Evolutionary conservation across 352 stramenopile genomes (phyloP).

Genomic region (Pythium brachiatum): DNA sequence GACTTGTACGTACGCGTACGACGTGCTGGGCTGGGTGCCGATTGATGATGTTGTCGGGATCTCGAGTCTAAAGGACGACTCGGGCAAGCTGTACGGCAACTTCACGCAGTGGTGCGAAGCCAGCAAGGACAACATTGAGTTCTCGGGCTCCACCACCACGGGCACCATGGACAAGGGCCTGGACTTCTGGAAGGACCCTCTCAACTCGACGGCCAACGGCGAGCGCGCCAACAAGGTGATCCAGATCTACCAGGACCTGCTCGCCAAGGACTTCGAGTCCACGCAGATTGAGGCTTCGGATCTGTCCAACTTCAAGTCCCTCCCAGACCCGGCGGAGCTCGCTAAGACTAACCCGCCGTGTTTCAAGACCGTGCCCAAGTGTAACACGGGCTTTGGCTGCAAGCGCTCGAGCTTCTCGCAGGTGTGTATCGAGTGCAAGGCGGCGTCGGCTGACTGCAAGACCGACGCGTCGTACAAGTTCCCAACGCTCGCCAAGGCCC

Average conservation of each 20-base stretch:
- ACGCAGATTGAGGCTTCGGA: slow-evolving; percentile 38
- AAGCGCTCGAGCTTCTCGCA: slow-evolving; percentile 71
- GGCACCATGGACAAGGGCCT: slow-evolving; percentile 44
- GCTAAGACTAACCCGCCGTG: slow-evolving; percentile 57
- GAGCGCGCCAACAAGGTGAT: slow-evolving; percentile 48
- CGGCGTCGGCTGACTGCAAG: slow-evolving; percentile 34
- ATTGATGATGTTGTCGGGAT: slow-evolving; percentile 82
- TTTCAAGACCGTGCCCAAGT: slow-evolving; percentile 58
- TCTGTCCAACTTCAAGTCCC: slow-evolving; percentile 37
- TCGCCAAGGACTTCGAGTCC: slow-evolving; percentile 32
- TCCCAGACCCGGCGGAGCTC: slow-evolving; percentile 50
- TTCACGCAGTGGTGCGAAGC: slow-evolving; percentile 69
- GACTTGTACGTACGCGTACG: slow-evolving; percentile 76
- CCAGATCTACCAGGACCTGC: slow-evolving; percentile 44
- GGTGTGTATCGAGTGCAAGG: slow-evolving; percentile 57
- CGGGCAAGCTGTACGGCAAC: slow-evolving; percentile 46
- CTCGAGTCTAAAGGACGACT: slow-evolving; percentile 55
- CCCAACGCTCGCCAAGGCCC: slow-evolving; percentile 58
- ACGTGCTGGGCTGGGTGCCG: slow-evolving; percentile 70
- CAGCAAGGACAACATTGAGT: slow-evolving; percentile 58
- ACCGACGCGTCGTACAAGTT: slow-evolving; percentile 52
- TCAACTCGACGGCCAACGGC: slow-evolving; percentile 50
- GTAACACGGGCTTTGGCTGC: slow-evolving; percentile 52
- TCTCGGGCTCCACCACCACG: slow-evolving; percentile 31
- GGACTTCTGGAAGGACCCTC: slow-evolving; percentile 64